Conservation (phyloP, 495 filamentous ascomycete genomes). For the Tricharina praecox region DNA sequence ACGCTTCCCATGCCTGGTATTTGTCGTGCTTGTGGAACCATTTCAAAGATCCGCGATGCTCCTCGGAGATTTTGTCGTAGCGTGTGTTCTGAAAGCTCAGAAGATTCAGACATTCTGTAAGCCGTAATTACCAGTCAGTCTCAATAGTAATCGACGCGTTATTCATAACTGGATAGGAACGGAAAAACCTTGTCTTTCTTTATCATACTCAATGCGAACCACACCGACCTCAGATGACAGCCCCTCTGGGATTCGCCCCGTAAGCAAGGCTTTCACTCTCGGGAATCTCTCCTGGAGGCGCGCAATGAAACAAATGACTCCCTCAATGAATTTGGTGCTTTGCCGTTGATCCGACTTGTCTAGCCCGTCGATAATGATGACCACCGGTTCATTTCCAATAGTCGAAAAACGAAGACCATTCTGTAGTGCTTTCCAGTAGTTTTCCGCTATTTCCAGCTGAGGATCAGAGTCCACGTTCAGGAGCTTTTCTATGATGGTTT, state of each 20-base stretch:
- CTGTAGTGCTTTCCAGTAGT: background rate
- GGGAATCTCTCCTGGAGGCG: background rate
- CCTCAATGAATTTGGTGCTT: background rate
- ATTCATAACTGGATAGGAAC: background rate
- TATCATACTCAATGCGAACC: slow-evolving; percentile 2
- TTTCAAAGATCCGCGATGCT: background rate
- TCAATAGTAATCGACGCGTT: background rate
- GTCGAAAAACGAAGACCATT: background rate
- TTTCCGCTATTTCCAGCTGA: too few relatives aligned
- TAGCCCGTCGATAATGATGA: background rate
- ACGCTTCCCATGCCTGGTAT: background rate
- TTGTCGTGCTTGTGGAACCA: slow-evolving; percentile 3
- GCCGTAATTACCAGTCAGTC: too few relatives aligned
- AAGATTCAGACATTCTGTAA: background rate
- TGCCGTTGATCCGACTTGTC: background rate
- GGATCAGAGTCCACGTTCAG: background rate
- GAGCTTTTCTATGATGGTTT: background rate
- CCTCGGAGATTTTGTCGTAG: slow-evolving; percentile 4
- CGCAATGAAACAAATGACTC: background rate
- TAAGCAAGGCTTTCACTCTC: background rate
- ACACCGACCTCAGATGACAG: background rate
- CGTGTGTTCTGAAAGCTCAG: slow-evolving; percentile 3
- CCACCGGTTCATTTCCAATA: background rate
- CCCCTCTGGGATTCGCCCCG: background rate
- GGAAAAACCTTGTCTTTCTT: slow-evolving; percentile 2